Evolutionary conservation across 768 basidiomycete genomes (phyloP).

Genomic region (Pleurotus eryngii): DNA sequence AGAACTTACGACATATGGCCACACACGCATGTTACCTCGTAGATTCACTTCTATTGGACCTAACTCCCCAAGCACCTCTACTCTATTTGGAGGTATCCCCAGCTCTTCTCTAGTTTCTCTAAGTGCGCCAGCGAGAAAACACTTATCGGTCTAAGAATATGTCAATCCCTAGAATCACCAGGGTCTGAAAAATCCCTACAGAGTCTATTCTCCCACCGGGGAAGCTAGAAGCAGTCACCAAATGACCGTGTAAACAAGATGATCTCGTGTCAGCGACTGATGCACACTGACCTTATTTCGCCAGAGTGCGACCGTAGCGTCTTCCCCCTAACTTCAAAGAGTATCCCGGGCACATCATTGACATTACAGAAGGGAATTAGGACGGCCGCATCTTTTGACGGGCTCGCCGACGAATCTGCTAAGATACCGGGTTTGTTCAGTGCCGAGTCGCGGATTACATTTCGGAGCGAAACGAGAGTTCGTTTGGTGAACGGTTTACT

Average conservation of each 20-base stretch:
- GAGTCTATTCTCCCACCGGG: conserved; percentile 72
- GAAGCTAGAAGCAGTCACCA: conserved; percentile 42
- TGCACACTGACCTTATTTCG: conserved; percentile 63
- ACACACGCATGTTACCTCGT: conserved; percentile 57
- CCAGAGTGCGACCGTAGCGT: conserved; percentile 68
- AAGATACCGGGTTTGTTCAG: conserved; percentile 8
- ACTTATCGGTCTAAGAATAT: conserved; percentile 44
- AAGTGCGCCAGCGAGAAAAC: conserved; percentile 55
- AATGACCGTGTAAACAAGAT: conserved; percentile 5
- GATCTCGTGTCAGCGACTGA: neutral
- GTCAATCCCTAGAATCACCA: conserved; percentile 10
- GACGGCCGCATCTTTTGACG: conserved; percentile 52
- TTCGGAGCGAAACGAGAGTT: conserved; percentile 26
- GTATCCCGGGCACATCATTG: conserved; percentile 55
- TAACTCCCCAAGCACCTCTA: conserved; percentile 66
- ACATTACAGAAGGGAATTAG: conserved; percentile 80
- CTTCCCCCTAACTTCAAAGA: conserved; percentile 70
- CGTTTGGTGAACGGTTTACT: conserved; percentile 2
- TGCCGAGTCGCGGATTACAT: conserved; percentile 18
- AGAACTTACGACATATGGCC: conserved; percentile 70
- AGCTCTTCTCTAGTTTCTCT: conserved; percentile 77
- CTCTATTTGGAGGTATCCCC: conserved; percentile 52
- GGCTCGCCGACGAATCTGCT: conserved; percentile 21
- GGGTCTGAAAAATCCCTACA: conserved; percentile 26
- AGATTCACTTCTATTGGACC: conserved; percentile 61